phyloP scores from a whole-genome alignment of 1,139 yeast genomes.

The Arxiozyma telluris region DNA sequence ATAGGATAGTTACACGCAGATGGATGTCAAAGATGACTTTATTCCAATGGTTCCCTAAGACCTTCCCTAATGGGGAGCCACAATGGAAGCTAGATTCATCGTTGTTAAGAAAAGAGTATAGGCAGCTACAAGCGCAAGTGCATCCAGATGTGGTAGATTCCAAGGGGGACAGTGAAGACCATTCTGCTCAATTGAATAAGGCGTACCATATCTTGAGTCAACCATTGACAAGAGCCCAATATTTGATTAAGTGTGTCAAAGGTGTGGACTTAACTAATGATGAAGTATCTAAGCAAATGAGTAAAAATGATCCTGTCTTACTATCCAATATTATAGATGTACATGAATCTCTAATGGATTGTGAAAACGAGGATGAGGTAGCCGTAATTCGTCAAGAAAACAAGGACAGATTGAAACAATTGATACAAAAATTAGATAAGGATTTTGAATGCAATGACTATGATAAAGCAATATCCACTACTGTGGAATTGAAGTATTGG shows the following conservation, averaged over 20 bases:
- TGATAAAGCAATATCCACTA: conserved; percentile 48
- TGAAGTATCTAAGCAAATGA: conserved; percentile 17
- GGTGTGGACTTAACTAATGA: conserved; percentile 40
- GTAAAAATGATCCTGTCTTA: conserved; percentile 45
- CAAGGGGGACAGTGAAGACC: conserved; percentile 23
- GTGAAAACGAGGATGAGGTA: conserved; percentile 49
- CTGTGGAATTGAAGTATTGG: conserved; percentile 79
- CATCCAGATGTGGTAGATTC: conserved; percentile 64
- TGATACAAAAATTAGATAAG: conserved; percentile 31
- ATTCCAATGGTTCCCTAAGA: conserved; percentile 64
- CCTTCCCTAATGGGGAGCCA: conserved; percentile 63
- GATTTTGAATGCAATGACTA: conserved; percentile 35
- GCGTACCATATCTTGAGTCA: conserved; percentile 65
- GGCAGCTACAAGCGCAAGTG: conserved; percentile 57
- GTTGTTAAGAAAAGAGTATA: conserved; percentile 61
- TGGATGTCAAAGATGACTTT: conserved; percentile 21
- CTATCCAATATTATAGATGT: conserved; percentile 71
- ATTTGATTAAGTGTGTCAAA: conserved; percentile 37
- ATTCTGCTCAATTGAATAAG: conserved; percentile 47
- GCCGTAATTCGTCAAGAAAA: conserved; percentile 47
- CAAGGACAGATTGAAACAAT: conserved; percentile 39
- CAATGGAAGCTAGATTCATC: conserved; percentile 49
- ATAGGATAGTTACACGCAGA: conserved; percentile 8
- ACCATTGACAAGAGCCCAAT: conserved; percentile 64
- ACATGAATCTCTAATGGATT: conserved; percentile 65